Evolutionary conservation across 129 eudicot genomes (phyloP), one percentile per base, ranked within the genome.

Genomic region (Calendula officinalis): DNA sequence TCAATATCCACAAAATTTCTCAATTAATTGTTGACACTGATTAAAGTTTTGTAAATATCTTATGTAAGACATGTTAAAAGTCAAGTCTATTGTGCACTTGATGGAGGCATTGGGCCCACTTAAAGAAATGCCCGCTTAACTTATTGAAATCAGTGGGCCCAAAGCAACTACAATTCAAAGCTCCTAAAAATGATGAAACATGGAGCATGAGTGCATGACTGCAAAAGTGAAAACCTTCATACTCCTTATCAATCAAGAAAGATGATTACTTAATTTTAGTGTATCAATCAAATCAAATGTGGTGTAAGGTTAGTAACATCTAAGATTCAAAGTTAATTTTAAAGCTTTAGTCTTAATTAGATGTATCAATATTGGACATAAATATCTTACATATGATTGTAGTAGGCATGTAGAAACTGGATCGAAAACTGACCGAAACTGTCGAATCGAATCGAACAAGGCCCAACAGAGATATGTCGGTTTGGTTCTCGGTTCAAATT

Each of bases 81-180:
- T 49, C 59, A 65, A 64, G 12, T 48, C 35, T 14, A 5, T 7
- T 45, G n/a, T 34, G n/a, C 27, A 61, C 3, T 63, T 13, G 62
- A 13, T 35, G n/a, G 3, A 10, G 36, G 47, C 11, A 13, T 16
- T 49, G 70, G 70, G 70, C 70, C 70, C 70, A 65, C 70, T 5
- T 34, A 63, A 65, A 36, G 11, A 49, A 36, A 49, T 36, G 59
- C 48, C 48, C 70, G 16, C 35, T 37, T 48, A 45, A 60, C 5
- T 49, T 14, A 36, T 49, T 35, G 30, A 22, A 49, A 17, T 4
- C 36, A 5, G 70, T 65, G 60, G 70, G 59, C 59, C 57, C 70
- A 35, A 15, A 49, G 5, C 5, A 65, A 16, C 40, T 65, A 36
- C 36, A 41, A 64, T 16, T 47, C 27, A 42, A 57, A 61, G 43